These are phyloP conservation scores for Verticillium isaacii DNA, from an alignment of 2,329 filamentous ascomycete genomes.

Conservation along the genomic window DNA sequence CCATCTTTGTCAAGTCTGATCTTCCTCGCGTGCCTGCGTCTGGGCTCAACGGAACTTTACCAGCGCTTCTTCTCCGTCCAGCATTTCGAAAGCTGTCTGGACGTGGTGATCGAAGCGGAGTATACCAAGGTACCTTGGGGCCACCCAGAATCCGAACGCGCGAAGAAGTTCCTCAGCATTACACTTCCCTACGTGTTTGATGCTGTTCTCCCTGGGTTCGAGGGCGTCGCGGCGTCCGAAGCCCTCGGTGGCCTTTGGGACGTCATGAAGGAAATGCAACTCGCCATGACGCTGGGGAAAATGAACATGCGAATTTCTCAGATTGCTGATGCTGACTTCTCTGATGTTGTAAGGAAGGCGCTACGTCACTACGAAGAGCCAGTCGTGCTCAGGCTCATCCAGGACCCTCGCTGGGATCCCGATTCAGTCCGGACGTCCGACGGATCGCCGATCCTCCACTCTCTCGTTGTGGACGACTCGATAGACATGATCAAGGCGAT, in stretches of 20 bases:
- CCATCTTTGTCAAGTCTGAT: constrained; percentile 5
- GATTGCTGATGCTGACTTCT: background rate
- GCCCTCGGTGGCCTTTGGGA: background rate
- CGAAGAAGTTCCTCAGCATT: background rate
- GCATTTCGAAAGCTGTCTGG: background rate
- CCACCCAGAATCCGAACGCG: background rate
- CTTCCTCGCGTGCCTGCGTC: constrained; percentile 5
- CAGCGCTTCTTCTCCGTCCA: background rate
- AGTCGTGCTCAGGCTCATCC: constrained; percentile 4
- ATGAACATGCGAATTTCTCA: background rate
- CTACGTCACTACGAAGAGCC: background rate
- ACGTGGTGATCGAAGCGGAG: background rate
- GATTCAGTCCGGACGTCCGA: background rate
- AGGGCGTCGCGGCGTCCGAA: background rate
- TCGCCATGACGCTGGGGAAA: background rate
- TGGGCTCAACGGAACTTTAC: background rate
- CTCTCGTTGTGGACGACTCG: constrained; percentile 5
- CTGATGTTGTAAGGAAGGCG: background rate
- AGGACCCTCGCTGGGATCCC: constrained; percentile 11
- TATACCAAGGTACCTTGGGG: background rate
- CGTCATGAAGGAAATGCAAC: background rate
- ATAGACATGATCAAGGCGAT: constrained; percentile 22
- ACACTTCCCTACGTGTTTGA: background rate
- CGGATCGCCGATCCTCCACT: background rate
- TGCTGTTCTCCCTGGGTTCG: background rate